These are phyloP conservation scores for Leccinum obscurum DNA, from an alignment of 768 basidiomycete species.

Conservation along the genomic window DNA sequence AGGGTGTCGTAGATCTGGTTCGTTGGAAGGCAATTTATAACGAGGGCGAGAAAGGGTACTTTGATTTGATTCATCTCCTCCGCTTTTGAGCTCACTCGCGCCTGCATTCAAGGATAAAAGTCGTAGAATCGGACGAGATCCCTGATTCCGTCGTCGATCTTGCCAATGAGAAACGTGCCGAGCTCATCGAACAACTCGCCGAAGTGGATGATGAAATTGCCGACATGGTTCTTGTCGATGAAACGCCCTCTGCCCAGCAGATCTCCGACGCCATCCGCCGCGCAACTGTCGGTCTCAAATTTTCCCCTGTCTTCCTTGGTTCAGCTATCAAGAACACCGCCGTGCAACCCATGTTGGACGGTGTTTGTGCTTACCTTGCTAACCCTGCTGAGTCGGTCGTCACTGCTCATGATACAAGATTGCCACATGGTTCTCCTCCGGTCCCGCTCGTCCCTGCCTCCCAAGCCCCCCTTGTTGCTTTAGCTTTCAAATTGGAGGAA, in stretches of 20 bases:
- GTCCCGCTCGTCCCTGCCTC: conserved; percentile 82
- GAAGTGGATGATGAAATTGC: conserved; percentile 97
- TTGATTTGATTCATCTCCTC: conserved; percentile 2
- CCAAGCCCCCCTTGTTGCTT: conserved; percentile 82
- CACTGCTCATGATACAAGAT: conserved; percentile 80
- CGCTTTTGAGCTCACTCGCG: conserved; percentile 1
- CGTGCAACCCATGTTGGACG: conserved; percentile 91
- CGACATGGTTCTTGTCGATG: conserved; percentile 87
- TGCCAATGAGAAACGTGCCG: conserved; percentile 80
- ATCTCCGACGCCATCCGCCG: conserved; percentile 86
- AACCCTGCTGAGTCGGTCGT: conserved; percentile 79
- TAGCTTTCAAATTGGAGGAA: conserved; percentile 99
- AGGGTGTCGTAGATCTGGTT: conserved; percentile 92
- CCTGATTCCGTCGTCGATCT: conserved; percentile 72
- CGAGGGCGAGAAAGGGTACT: conserved; percentile 90
- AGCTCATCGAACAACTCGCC: conserved; percentile 92
- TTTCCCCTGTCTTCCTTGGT: conserved; percentile 95
- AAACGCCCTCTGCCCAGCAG: conserved; percentile 67
- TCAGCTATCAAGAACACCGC: conserved; percentile 98
- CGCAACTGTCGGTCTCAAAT: conserved; percentile 82
- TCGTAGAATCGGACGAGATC: conserved; percentile 85
- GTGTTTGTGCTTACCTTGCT: conserved; percentile 93
- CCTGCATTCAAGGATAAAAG: conserved; percentile 54
- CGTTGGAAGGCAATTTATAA: conserved; percentile 95
- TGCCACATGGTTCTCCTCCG: conserved; percentile 61